Evolutionary conservation across 192 early-diverging fungal species (phyloP).

Genomic region (Kickxella alabastrina): DNA sequence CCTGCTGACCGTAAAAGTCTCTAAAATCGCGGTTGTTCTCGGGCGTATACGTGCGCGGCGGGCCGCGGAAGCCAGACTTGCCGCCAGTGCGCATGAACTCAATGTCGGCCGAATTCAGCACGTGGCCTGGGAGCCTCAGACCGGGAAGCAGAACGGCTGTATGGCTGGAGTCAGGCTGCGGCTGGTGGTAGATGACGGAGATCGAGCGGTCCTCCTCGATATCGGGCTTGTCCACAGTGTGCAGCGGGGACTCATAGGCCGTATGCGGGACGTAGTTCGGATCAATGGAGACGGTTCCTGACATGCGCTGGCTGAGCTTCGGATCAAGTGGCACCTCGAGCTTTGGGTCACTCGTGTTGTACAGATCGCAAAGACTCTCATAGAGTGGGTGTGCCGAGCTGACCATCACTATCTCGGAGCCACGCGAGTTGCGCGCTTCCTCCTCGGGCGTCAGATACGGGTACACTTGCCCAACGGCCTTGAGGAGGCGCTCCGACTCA

Average conservation of each 20-base stretch:
- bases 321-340: conserved; percentile 52
- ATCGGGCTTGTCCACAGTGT: conserved; percentile 52
- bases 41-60: conserved; percentile 12
- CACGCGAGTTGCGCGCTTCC: conserved; percentile 65
- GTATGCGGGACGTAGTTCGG: conserved; percentile 58
- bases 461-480: conserved; percentile 64
- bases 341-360: conserved; percentile 12
- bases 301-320: conserved; percentile 55
- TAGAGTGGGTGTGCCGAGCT: conserved; percentile 61
- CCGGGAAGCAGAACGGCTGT: conserved; percentile 36
- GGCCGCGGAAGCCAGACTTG: conserved; percentile 22
- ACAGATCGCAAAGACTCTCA: conserved; percentile 49
- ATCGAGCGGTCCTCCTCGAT: conserved; percentile 64
- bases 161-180: conserved; percentile 26
- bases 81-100: conserved; percentile 45
- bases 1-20: conserved; percentile 47
- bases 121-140: conserved; percentile 25
- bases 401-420: conserved; percentile 58
- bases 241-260: conserved; percentile 57
- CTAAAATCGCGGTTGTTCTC: conserved; percentile 44
- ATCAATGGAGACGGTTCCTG: conserved; percentile 57
- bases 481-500: conserved; percentile 75
- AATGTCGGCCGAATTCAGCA: conserved; percentile 25
- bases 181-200: conserved; percentile 48
- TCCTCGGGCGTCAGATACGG: conserved; percentile 70